These are phyloP conservation scores for Annona squamosa DNA, from an alignment of 164 flowering plant species.

Conservation along the genomic window DNA sequence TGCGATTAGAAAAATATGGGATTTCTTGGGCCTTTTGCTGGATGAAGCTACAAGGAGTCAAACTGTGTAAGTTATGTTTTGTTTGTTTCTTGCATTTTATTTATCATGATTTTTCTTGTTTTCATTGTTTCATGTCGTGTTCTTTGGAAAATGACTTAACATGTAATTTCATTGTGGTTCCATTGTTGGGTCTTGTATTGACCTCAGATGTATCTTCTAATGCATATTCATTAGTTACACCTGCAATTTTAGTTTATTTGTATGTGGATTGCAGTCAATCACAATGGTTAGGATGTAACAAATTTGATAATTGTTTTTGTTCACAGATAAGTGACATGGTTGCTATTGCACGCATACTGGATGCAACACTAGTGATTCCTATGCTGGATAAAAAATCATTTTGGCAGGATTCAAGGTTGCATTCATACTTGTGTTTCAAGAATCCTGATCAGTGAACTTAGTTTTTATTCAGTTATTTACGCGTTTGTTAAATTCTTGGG, in stretches of 20 bases:
- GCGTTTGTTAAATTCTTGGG: background rate
- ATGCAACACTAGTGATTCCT: conserved; percentile 97
- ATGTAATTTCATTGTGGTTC: background rate
- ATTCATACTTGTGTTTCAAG: conserved; percentile 1
- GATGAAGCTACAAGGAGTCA: background rate
- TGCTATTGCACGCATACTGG: conserved; percentile 88
- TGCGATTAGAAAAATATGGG: background rate
- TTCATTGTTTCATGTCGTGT: background rate
- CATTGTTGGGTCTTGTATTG: too few relatives aligned
- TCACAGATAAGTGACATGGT: conserved; percentile 90
- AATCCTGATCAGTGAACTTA: background rate
- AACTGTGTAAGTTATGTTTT: background rate
- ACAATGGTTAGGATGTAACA: background rate
- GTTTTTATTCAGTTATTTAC: background rate
- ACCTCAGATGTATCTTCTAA: too few relatives aligned
- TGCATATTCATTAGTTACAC: background rate
- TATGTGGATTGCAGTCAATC: background rate
- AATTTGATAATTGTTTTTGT: background rate
- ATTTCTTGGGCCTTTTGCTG: background rate
- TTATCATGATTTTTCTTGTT: background rate
- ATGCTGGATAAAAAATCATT: conserved; percentile 82
- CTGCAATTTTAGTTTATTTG: background rate
- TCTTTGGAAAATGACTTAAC: background rate
- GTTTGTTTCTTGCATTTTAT: background rate
- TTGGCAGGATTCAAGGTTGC: conserved; percentile 91